Conservation (phyloP, 1,139 yeast genomes). For the Geotrichum carabidarum region DNA sequence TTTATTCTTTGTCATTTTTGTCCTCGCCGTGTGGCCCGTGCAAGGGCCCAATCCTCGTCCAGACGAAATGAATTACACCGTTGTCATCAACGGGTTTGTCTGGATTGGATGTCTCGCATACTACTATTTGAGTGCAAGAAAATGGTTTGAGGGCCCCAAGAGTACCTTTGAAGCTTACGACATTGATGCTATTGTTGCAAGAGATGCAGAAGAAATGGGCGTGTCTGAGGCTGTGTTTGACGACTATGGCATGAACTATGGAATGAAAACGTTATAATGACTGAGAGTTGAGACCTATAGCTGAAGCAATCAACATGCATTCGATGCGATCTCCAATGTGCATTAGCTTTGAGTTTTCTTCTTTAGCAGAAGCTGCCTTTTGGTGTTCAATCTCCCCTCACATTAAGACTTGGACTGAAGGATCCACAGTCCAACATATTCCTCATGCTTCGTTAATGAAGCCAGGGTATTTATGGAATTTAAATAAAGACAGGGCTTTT, state of each 20-base stretch:
- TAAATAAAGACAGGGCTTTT: not conserved
- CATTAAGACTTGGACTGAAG: too few relatives aligned
- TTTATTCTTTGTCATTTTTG: slow-evolving; percentile 54
- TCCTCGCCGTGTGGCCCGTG: slow-evolving; percentile 56
- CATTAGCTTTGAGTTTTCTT: too few relatives aligned
- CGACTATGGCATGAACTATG: slow-evolving; percentile 1
- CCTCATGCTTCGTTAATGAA: too few relatives aligned
- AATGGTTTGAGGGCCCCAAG: slow-evolving; percentile 61
- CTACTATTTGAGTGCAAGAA: slow-evolving; percentile 52
- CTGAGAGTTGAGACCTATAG: too few relatives aligned
- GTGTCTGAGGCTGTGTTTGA: not conserved
- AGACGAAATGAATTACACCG: slow-evolving; percentile 59
- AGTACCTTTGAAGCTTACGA: slow-evolving; percentile 43
- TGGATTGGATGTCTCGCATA: slow-evolving; percentile 48
- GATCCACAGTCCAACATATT: too few relatives aligned
- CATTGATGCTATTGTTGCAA: slow-evolving; percentile 20
- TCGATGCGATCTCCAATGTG: too few relatives aligned
- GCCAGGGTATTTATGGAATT: not conserved
- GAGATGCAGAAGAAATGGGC: slow-evolving; percentile 2
- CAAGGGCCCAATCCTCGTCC: slow-evolving; percentile 46
- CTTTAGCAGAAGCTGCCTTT: too few relatives aligned
- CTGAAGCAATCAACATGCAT: too few relatives aligned
- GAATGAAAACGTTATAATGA: not conserved
- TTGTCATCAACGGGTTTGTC: slow-evolving; percentile 57
- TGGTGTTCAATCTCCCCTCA: too few relatives aligned